Conservation (phyloP, 1,284 basidiomycete genomes). For the Chalciporus sp. region DNA sequence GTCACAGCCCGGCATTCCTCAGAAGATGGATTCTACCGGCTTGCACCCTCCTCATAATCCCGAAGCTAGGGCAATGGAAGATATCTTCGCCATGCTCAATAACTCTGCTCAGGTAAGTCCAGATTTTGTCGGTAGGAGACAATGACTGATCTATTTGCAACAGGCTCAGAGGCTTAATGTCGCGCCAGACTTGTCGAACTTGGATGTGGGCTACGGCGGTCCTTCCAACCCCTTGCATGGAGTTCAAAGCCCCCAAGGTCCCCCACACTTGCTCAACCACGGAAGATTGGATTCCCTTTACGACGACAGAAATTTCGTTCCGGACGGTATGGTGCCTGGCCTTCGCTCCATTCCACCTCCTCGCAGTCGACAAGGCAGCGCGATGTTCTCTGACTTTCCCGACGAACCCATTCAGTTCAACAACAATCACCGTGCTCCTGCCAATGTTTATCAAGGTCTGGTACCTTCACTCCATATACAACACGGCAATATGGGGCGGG, state of each 20-base stretch:
- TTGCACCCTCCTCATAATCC: slow-evolving; percentile 39
- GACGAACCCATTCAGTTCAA: slow-evolving; percentile 67
- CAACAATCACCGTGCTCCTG: slow-evolving; percentile 54
- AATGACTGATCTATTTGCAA: slow-evolving; percentile 4
- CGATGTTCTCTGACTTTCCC: slow-evolving; percentile 58
- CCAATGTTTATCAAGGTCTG: slow-evolving; percentile 56
- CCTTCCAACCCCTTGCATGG: slow-evolving; percentile 24
- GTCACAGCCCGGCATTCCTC: slow-evolving; percentile 46
- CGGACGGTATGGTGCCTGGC: slow-evolving; percentile 82
- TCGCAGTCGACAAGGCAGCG: slow-evolving; percentile 57
- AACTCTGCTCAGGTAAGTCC: slow-evolving; percentile 36
- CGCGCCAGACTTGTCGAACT: slow-evolving; percentile 23
- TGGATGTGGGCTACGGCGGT: slow-evolving; percentile 31
- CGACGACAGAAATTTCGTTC: slow-evolving; percentile 77
- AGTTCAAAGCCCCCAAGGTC: slow-evolving; percentile 47
- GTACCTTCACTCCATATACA: slow-evolving; percentile 54
- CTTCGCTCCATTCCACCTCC: slow-evolving; percentile 65
- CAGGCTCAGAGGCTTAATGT: slow-evolving; percentile 33
- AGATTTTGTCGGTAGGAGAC: neutral
- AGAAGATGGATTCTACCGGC: slow-evolving; percentile 47
- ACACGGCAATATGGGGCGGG: slow-evolving; percentile 49
- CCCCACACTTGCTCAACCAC: slow-evolving; percentile 40
- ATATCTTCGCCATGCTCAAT: slow-evolving; percentile 58
- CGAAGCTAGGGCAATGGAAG: slow-evolving; percentile 68
- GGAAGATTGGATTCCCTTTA: slow-evolving; percentile 66